These are phyloP conservation scores for Ilyonectria destructans DNA, from an alignment of 2,329 filamentous ascomycete genomes.

Conservation along the genomic window DNA sequence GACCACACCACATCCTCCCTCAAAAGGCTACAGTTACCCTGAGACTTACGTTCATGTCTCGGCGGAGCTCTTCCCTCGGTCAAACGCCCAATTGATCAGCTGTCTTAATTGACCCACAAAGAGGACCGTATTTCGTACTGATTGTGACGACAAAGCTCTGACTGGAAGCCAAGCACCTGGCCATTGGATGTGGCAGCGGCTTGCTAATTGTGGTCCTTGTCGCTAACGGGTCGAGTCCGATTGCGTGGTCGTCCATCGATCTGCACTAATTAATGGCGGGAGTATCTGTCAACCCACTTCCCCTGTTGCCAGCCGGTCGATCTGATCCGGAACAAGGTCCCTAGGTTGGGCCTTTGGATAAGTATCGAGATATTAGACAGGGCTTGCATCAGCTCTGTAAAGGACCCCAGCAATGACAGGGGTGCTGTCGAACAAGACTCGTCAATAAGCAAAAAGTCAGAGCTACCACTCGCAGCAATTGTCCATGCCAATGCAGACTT, in stretches of 20 bases:
- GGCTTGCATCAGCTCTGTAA: constrained; percentile 18
- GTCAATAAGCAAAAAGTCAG: neutral
- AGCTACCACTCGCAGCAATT: neutral
- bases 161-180: constrained; percentile 13
- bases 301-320: neutral
- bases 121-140: neutral
- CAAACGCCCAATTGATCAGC: neutral
- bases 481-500: neutral
- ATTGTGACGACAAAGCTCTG: neutral
- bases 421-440: neutral
- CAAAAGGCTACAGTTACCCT: neutral
- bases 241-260: constrained; percentile 17
- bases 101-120: neutral
- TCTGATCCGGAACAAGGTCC: neutral
- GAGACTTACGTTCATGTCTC: neutral
- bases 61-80: neutral
- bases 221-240: constrained; percentile 13
- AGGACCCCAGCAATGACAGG: neutral
- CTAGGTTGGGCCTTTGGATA: neutral
- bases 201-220: constrained; percentile 11
- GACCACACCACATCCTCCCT: neutral
- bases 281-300: constrained; percentile 18
- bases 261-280: constrained; percentile 16
- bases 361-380: neutral
- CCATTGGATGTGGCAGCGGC: constrained; percentile 4